Evolutionary conservation across 192 early-diverging fungal genomes (phyloP).

Genomic region (Mortierella alpina): DNA sequence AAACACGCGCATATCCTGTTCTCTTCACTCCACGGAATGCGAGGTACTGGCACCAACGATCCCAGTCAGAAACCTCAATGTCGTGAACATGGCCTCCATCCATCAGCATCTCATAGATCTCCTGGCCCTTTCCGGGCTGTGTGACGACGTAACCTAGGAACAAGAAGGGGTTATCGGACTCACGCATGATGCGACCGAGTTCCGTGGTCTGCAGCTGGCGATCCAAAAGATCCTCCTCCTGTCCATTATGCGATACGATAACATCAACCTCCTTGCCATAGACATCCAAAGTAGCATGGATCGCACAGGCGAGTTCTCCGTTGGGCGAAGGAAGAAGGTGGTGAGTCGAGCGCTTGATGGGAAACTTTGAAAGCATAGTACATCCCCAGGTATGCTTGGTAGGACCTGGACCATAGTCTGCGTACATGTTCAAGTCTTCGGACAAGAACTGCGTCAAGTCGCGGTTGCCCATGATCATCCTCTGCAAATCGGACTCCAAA

Average conservation of each 20-base stretch:
- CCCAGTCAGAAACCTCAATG: conserved; percentile 78
- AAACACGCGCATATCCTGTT: conserved; percentile 78
- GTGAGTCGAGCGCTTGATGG: conserved; percentile 78
- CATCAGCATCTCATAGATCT: conserved; percentile 71
- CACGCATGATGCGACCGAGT: conserved; percentile 81
- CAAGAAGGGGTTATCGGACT: conserved; percentile 78
- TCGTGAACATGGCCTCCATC: conserved; percentile 76
- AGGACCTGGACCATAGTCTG: conserved; percentile 86
- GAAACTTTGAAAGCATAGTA: conserved; percentile 86
- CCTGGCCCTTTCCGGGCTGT: conserved; percentile 67
- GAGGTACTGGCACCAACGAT: conserved; percentile 89
- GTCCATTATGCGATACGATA: conserved; percentile 86
- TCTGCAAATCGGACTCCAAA: conserved; percentile 80
- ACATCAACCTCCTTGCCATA: conserved; percentile 83
- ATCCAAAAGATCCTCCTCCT: conserved; percentile 81
- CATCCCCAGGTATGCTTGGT: conserved; percentile 92
- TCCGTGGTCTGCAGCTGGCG: conserved; percentile 81
- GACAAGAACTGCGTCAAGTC: conserved; percentile 83
- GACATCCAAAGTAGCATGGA: conserved; percentile 87
- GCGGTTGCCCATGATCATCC: conserved; percentile 89
- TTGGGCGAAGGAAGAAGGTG: conserved; percentile 83
- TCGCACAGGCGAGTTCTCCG: conserved; percentile 86
- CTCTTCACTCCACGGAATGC: conserved; percentile 82
- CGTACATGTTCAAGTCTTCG: conserved; percentile 81
- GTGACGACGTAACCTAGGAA: conserved; percentile 88